Base-by-base conservation (phyloP, 2,329 filamentous ascomycete genomes). In the Neofusicoccum parvum region DNA sequence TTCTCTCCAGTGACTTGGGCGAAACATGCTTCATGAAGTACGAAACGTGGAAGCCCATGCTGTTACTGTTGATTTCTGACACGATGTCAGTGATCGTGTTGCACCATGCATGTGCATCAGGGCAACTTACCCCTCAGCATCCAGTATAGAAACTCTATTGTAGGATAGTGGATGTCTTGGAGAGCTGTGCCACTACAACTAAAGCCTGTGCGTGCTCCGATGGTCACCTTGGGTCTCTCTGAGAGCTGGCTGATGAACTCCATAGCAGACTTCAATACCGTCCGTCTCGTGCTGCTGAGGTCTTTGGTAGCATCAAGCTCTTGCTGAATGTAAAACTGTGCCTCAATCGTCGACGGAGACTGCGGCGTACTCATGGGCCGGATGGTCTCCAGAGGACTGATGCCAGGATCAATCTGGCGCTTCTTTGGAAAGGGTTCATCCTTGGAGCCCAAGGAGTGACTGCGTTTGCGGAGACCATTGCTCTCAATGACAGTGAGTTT, bases 1-100 rank as follows among this genome's bases (percentile, higher is more conserved):
- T 76, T 27, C 68, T 69, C 59, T 75, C 73, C n/a, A 75, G 65
- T 2, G 72, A 70, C 58, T 43, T 59, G 41, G 54, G 41, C 11
- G 43, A 37, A 15, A 59, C 27, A 20, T 59, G 54, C 41, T 59
- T 59, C 7, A 59, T 11, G 5, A 46, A 59, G 15, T 23, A 59
- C 9, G 54, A 46, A n/a, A 59, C 54, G 41, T 59, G 54, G n/a
- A 59, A 59, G 1, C 54, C 54, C n/a, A 59, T 27, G n/a, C 27
- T 45, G 17, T 59, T 37, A 5, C 41, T 17, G 6, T 17, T 59
- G 15, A 59, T 59, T 37, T 59, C 54, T 59, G 41, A 2, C 15
- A 14, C 27, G 12, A 9, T 34, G 20, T 59, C 27, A 59, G 41
- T 11, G 10, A 20, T 14, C 5, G 15, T 36, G 15, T 2, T 17